A percentile compares a stretch with the other conserved stretches of the same genome.
Conservation (phyloP, 371 early-diverging fungal genomes). For the Saksenaea oblongispora region DNA sequence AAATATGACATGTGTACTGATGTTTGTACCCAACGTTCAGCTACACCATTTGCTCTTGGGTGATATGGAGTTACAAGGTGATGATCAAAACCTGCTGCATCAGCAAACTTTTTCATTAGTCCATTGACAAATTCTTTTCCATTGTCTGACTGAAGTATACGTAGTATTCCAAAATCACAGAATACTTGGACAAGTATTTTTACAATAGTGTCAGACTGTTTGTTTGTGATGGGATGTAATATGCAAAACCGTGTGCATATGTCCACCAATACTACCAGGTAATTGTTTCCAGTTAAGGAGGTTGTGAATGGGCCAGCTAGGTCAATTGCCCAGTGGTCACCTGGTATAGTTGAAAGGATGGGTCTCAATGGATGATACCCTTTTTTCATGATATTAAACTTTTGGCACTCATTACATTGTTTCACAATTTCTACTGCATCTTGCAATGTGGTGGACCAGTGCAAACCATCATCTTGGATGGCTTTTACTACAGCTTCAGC, state of each 20-base stretch:
- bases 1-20: conserved; percentile 6
- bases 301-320: conserved; percentile 23
- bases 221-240: conserved; percentile 18
- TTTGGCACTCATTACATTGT: conserved; percentile 16
- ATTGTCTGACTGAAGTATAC: conserved; percentile 23
- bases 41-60: conserved; percentile 26
- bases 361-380: conserved; percentile 23
- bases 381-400: conserved; percentile 9
- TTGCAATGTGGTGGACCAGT: conserved; percentile 19
- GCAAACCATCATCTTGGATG: conserved; percentile 10
- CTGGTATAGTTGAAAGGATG: conserved; percentile 19
- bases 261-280: conserved; percentile 23
- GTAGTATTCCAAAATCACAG: conserved; percentile 21
- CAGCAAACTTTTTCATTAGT: background rate
- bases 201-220: conserved; percentile 16
- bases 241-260: conserved; percentile 21
- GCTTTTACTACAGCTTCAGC: conserved; percentile 15
- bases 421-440: conserved; percentile 16
- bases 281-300: conserved; percentile 11
- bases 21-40: conserved; percentile 20
- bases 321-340: conserved; percentile 29
- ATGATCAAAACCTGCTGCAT: conserved; percentile 17
- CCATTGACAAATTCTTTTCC: conserved; percentile 24
- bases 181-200: conserved; percentile 14
- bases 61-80: conserved; percentile 20